Conservation (phyloP, 257 asterid genomes). For the Gentiana macrophylla region DNA sequence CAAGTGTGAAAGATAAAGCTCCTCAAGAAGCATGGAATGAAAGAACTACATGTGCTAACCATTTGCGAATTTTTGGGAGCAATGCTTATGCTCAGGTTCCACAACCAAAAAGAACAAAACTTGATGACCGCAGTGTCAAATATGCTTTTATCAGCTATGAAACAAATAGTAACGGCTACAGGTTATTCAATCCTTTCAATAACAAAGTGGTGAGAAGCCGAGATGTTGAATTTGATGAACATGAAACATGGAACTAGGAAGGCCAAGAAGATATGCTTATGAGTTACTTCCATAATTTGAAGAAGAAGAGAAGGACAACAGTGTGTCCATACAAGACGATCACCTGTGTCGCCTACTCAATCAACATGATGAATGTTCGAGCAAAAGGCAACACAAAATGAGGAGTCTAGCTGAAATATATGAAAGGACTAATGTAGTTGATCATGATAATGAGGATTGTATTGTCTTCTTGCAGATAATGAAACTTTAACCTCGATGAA, state of each 20-base stretch:
- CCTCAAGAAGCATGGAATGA: conserved; percentile 6
- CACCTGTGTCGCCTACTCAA: background rate
- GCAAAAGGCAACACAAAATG: background rate
- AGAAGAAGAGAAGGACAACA: background rate
- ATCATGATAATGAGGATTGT: conserved; percentile 3
- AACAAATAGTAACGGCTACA: background rate
- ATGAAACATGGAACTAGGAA: background rate
- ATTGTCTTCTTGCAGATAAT: too few relatives aligned
- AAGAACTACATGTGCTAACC: background rate
- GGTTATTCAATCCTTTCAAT: background rate
- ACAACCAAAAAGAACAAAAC: background rate
- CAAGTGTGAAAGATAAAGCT: background rate
- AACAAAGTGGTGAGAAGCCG: background rate
- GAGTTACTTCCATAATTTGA: background rate
- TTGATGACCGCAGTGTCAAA: too few relatives aligned
- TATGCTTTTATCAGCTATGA: too few relatives aligned
- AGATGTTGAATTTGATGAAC: conserved; percentile 5
- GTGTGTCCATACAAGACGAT: background rate
- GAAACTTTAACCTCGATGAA: too few relatives aligned
- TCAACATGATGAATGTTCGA: background rate
- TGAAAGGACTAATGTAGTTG: background rate
- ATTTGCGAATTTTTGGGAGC: conserved; percentile 2
- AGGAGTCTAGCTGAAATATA: background rate
- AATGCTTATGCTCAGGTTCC: background rate
- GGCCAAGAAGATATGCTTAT: background rate